Conservation (phyloP, 108 stramenopile genomes). For the Cyclotella kingstonii region DNA sequence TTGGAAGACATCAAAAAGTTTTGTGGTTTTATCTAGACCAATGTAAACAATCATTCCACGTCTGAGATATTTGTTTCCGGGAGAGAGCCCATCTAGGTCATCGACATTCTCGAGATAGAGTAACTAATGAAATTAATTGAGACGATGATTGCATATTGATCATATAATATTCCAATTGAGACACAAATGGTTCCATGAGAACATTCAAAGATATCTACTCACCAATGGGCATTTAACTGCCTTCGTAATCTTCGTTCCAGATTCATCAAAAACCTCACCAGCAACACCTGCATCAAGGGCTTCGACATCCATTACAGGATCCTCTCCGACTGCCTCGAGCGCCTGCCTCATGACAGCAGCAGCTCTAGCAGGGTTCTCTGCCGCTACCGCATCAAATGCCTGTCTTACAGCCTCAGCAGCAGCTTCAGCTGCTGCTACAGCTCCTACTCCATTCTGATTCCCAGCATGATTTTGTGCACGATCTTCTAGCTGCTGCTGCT, state of each 20-base stretch:
- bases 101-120: constrained; percentile 58
- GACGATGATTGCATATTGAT: not conserved
- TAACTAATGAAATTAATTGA: constrained; percentile 20
- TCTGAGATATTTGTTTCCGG: constrained; percentile 61
- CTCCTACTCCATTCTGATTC: constrained; percentile 11
- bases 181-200: not conserved
- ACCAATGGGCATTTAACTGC: constrained; percentile 38
- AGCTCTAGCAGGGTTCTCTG: too few species aligned
- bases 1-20: constrained; percentile 57
- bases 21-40: constrained; percentile 72
- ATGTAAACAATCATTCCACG: constrained; percentile 63
- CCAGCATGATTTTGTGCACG: constrained; percentile 23
- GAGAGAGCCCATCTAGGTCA: constrained; percentile 29
- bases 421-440: too few species aligned
- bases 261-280: constrained; percentile 41
- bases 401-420: constrained; percentile 7
- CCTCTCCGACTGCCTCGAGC: not conserved
- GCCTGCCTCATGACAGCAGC: too few species aligned
- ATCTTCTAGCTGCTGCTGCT: constrained; percentile 23
- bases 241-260: constrained; percentile 11
- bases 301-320: constrained; percentile 9
- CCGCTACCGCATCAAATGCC: constrained; percentile 1
- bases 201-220: not conserved
- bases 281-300: constrained; percentile 43
- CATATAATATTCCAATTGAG: too few species aligned